These are phyloP conservation scores for Arxiozyma telluris DNA, from an alignment of 1,139 yeast species.

Conservation along the genomic window DNA sequence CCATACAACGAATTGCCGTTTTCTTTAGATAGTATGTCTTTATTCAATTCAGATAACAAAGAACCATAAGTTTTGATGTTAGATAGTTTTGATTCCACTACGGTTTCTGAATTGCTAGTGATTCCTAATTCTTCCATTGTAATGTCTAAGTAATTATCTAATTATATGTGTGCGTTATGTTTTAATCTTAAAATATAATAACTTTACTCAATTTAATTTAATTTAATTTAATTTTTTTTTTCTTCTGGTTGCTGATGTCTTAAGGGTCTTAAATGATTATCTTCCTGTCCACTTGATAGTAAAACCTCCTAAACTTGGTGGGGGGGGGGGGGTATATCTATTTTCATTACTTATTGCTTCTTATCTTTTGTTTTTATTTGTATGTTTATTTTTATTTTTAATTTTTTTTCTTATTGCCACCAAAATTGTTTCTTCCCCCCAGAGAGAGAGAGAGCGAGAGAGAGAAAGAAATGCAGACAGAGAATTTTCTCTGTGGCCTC, in stretches of 20 bases:
- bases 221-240: no score
- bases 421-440: background rate
- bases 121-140: conserved; percentile 57
- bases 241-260: background rate
- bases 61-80: conserved; percentile 26
- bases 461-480: background rate
- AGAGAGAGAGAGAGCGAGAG: no score
- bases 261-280: no score
- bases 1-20: conserved; percentile 21
- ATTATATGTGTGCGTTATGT: background rate
- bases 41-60: conserved; percentile 19
- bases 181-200: background rate
- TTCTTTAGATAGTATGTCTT: conserved; percentile 5
- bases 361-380: no score
- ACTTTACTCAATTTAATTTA: no score
- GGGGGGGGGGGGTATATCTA: no score
- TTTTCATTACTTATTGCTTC: background rate
- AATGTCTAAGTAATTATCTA: background rate
- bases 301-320: no score
- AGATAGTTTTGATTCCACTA: conserved; percentile 15
- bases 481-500: no score
- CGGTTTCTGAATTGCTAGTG: conserved; percentile 25
- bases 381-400: no score
- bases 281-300: no score
- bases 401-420: background rate